Base-by-base conservation (phyloP, 371 early-diverging fungal species). In the Actinomucor elegans region DNA sequence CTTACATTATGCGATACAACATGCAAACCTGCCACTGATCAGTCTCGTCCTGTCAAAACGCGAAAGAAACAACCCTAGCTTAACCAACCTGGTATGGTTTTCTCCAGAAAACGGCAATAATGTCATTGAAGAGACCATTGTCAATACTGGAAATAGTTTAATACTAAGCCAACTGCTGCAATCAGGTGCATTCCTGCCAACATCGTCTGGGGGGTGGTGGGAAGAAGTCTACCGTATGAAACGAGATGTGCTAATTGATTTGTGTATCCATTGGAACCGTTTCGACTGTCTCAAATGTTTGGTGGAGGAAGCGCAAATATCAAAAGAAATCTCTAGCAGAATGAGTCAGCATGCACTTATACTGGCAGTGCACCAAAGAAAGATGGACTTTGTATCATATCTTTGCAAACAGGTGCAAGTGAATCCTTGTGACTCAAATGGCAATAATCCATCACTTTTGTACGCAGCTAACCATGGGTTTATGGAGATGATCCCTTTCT, bases 391-490 rank as follows among this genome's bases (percentile, higher is more conserved):
- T 24, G 71, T 76, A n/a, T 42, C 48, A 8, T 64, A 61, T 28
- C 26, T 72, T 26, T 20, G 70, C 11, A 23, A 58, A 21, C 45
- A 64, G 17, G 68, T 66, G 5, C 20, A 15, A 12, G 66, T 68
- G 4, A 44, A 61, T 42, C 68, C 72, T 20, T 61, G 60, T 14
- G 50, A 53, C 12, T n/a, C 20, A 7, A 44, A 44, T 27, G 40
- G 48, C 8, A 47, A 35, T 20, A 76, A 67, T 41, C 23, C 65
- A 1, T 68, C 75, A 0, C 36, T 76, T 15, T 40, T 76, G 21
- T 76, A 76, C 51, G 73, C 73, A 8, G 76, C 71, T 1, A 69
- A 69, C 35, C 73, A 76, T 58, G 76, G 76, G 2, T 76, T 66
- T 42, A 69, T 63, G 29, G 73, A 76, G 32, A 64, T 76, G 54